Conservation (phyloP, 2,329 filamentous ascomycete genomes). For the Sporothrix schenckii region DNA sequence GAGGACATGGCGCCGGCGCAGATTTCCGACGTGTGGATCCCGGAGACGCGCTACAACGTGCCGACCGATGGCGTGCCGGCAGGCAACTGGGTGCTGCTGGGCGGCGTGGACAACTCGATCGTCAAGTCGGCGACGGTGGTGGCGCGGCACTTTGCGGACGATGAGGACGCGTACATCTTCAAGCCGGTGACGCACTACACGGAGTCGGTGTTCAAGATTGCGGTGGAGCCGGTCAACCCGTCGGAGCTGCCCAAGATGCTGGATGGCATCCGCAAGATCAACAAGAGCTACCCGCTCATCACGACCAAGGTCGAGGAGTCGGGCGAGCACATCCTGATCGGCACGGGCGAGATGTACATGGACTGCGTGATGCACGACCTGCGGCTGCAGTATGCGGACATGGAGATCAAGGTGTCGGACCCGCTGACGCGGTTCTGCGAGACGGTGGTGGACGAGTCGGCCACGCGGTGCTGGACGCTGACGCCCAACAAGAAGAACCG, state of each 20-base stretch:
- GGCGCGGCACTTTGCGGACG: constrained; percentile 74
- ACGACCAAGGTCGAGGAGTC: constrained; percentile 98
- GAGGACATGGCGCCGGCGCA: constrained; percentile 93
- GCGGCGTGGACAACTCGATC: constrained; percentile 95
- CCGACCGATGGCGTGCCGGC: constrained; percentile 89
- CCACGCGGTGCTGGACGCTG: constrained; percentile 95
- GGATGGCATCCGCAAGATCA: constrained; percentile 92
- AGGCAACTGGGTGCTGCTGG: constrained; percentile 88
- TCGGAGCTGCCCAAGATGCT: constrained; percentile 99
- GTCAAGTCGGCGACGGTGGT: constrained; percentile 96
- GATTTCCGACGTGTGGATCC: constrained; percentile 84
- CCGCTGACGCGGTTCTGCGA: constrained; percentile 97
- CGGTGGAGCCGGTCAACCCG: constrained; percentile 96
- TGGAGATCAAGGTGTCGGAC: constrained; percentile 99
- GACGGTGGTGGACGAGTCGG: constrained; percentile 94
- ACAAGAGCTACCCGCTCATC: constrained; percentile 95
- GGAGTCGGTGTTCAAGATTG: constrained; percentile 95
- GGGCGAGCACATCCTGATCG: constrained; percentile 91
- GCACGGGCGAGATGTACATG: constrained; percentile 99
- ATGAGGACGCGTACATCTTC: constrained; percentile 95
- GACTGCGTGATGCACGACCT: constrained; percentile 97
- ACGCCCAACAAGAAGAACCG: constrained; percentile 99
- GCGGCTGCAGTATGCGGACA: constrained; percentile 90
- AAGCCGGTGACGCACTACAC: constrained; percentile 91
- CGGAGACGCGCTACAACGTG: constrained; percentile 90